Evolutionary conservation across 2,329 filamentous ascomycete species (phyloP).

Genomic region (Clathrospora elynae): DNA sequence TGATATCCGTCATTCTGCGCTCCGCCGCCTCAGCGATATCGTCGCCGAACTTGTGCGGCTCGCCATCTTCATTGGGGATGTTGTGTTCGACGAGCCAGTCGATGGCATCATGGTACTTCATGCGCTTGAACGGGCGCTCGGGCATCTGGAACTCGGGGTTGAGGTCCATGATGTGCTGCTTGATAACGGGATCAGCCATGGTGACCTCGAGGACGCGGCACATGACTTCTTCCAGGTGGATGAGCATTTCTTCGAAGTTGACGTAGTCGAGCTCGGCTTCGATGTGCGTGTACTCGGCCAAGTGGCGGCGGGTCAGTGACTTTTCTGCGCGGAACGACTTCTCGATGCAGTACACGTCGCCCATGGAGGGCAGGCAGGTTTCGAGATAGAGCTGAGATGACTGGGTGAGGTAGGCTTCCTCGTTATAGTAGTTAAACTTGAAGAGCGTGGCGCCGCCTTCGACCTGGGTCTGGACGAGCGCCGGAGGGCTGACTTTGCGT

Average conservation of each 20-base stretch:
- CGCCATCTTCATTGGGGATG: constrained; percentile 90
- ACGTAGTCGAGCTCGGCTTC: constrained; percentile 98
- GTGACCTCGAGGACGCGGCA: constrained; percentile 82
- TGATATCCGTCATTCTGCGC: constrained; percentile 94
- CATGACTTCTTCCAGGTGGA: constrained; percentile 84
- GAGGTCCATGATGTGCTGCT: constrained; percentile 76
- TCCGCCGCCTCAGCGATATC: constrained; percentile 98
- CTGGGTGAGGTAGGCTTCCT: constrained; percentile 92
- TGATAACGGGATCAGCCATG: constrained; percentile 73
- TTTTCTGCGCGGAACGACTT: constrained; percentile 99
- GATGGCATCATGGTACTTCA: constrained; percentile 94
- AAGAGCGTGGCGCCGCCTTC: constrained; percentile 93
- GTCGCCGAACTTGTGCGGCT: constrained; percentile 89
- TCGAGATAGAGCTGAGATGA: constrained; percentile 97
- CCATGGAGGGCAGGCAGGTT: constrained; percentile 86
- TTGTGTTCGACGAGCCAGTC: constrained; percentile 89
- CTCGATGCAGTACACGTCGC: constrained; percentile 96
- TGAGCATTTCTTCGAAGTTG: constrained; percentile 84
- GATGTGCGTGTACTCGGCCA: constrained; percentile 96
- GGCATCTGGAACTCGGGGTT: constrained; percentile 90
- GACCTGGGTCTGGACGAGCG: constrained; percentile 92
- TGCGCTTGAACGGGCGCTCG: constrained; percentile 84
- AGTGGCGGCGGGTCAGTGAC: constrained; percentile 87
- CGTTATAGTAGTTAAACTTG: constrained; percentile 84
- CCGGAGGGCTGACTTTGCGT: constrained; percentile 84